phyloP scores from a whole-genome alignment of 352 stramenopile species.

The Phytopythium montanum region DNA sequence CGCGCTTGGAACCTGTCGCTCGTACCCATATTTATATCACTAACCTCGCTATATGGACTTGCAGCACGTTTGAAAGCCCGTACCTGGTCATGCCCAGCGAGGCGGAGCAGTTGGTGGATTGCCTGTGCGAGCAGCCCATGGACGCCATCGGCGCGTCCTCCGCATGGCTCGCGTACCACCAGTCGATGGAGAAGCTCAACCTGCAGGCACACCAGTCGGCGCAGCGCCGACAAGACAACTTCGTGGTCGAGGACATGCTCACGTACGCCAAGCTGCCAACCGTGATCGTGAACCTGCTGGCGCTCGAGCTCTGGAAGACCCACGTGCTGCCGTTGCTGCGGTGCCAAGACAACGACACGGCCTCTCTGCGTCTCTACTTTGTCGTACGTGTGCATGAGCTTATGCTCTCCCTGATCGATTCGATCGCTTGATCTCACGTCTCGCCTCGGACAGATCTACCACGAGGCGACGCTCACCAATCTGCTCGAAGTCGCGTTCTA shows the following conservation, averaged over 20 bases:
- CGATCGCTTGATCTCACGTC: too few relatives aligned
- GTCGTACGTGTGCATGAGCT: slow-evolving; percentile 35
- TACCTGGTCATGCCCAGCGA: slow-evolving; percentile 80
- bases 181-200: slow-evolving; percentile 91
- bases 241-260: slow-evolving; percentile 90
- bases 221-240: slow-evolving; percentile 90
- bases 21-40: not conserved
- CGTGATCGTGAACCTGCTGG: slow-evolving; percentile 87
- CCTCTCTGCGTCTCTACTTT: slow-evolving; percentile 91
- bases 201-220: slow-evolving; percentile 91
- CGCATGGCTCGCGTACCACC: slow-evolving; percentile 87
- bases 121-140: slow-evolving; percentile 50
- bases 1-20: not conserved
- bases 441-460: slow-evolving; percentile 51
- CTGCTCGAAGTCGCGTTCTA: slow-evolving; percentile 88
- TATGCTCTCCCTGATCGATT: not conserved
- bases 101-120: slow-evolving; percentile 83
- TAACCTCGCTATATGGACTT: not conserved
- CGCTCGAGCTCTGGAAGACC: slow-evolving; percentile 89
- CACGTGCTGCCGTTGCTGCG: slow-evolving; percentile 62
- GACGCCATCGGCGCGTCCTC: slow-evolving; percentile 52
- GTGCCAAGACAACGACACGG: slow-evolving; percentile 41
- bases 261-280: slow-evolving; percentile 90
- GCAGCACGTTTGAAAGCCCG: slow-evolving; percentile 16
- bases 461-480: slow-evolving; percentile 88